Evolutionary conservation across 148 eudicot genomes (phyloP).

Genomic region (Vaccinium corymbosum): DNA sequence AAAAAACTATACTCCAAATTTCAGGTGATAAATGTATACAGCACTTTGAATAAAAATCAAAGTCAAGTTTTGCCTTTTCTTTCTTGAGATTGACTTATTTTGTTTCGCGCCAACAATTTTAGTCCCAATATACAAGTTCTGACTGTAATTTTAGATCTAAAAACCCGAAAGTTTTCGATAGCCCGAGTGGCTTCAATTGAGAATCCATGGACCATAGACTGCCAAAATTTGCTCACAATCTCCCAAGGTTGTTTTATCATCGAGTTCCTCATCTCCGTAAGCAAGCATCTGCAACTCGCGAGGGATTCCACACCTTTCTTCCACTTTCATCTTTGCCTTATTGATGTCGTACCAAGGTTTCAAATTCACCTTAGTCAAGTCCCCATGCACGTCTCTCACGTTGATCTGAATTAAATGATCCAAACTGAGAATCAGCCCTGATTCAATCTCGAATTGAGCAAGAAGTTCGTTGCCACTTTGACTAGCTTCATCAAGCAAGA

Average conservation of each 20-base stretch:
- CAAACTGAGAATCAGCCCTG: not conserved
- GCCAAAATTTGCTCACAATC: not conserved
- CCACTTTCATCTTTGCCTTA: not conserved
- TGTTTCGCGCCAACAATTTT: not conserved
- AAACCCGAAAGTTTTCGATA: not conserved
- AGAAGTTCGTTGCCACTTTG: not conserved
- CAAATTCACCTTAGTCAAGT: not conserved
- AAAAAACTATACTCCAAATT: not conserved
- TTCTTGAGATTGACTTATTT: not conserved
- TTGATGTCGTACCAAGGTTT: not conserved
- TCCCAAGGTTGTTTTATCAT: not conserved
- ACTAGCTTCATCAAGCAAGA: not conserved
- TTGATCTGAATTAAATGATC: not conserved
- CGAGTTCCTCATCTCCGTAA: not conserved
- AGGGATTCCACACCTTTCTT: constrained; percentile 6
- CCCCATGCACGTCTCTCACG: not conserved
- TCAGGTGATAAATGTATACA: not conserved
- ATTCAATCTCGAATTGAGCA: not conserved
- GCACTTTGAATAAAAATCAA: not conserved
- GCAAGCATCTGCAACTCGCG: not conserved
- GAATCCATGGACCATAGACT: not conserved
- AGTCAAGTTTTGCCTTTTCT: no score
- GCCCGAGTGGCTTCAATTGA: not conserved
- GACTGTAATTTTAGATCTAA: not conserved
- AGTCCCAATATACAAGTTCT: not conserved